Percentiles rank a stretch among this genome's conserved stretches.
Evolutionary conservation across 2,329 filamentous ascomycete species (phyloP).

Genomic region (Ceratocystis smalleyi): DNA sequence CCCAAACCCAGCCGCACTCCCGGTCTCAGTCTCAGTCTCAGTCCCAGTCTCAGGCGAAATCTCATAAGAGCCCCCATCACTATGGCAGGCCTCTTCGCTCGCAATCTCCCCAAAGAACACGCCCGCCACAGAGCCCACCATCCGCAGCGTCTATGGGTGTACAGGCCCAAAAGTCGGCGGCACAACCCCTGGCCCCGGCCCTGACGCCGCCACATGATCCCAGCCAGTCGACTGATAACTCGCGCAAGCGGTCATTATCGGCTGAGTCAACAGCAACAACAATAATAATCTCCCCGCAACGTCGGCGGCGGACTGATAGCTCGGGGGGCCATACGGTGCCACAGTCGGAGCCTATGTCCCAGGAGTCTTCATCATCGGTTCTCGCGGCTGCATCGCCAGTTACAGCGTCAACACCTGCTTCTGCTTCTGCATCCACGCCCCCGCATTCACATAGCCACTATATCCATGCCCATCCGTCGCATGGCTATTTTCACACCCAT

Average conservation of each 20-base stretch:
- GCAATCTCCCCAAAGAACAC: neutral
- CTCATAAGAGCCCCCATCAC: neutral
- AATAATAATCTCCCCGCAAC: conserved; percentile 4
- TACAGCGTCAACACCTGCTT: neutral
- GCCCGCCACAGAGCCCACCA: neutral
- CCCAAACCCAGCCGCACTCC: neutral
- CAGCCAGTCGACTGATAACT: conserved; percentile 14
- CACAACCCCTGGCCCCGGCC: conserved; percentile 25
- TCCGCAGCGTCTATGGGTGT: neutral
- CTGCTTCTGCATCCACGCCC: no score
- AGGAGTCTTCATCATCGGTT: neutral
- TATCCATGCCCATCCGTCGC: neutral
- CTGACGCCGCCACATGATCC: conserved; percentile 42
- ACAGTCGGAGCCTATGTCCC: neutral
- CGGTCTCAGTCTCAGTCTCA: neutral
- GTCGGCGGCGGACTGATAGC: conserved; percentile 10
- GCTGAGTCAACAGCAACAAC: neutral
- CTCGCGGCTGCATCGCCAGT: neutral
- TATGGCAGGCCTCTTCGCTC: neutral
- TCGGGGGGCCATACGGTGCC: conserved; percentile 4
- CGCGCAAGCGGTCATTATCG: conserved; percentile 14
- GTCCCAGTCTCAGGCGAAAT: neutral
- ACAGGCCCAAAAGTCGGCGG: neutral
- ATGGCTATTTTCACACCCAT: neutral
- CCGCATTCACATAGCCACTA: neutral